phyloP scores from a whole-genome alignment of 2,329 filamentous ascomycete species.

The Neurospora sp. region DNA sequence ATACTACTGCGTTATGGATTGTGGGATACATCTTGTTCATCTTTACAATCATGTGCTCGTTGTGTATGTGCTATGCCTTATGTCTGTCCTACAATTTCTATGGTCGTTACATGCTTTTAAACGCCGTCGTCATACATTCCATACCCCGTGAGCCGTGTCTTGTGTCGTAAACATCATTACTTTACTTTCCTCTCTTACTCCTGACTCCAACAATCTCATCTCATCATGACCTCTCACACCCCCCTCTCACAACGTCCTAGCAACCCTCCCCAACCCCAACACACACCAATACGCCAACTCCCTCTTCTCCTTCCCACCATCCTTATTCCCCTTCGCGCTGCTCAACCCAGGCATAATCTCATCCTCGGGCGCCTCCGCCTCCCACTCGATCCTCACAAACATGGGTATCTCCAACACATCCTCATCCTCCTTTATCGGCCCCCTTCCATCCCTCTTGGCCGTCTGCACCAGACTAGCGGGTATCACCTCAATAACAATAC shows the following conservation, averaged over 20 bases:
- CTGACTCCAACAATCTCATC: neutral
- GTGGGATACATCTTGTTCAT: neutral
- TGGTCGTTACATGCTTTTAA: neutral
- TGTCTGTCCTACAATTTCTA: neutral
- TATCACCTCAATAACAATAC: conserved; percentile 83
- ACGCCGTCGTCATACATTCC: neutral
- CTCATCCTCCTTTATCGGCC: conserved; percentile 48
- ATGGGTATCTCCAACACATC: conserved; percentile 80
- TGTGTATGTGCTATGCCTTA: neutral
- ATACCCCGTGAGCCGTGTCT: neutral
- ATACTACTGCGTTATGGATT: neutral
- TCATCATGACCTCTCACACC: neutral
- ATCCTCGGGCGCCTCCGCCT: conserved; percentile 53
- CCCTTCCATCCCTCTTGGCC: conserved; percentile 5
- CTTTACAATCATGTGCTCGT: neutral
- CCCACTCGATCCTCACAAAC: conserved; percentile 89
- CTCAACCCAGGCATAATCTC: conserved; percentile 34
- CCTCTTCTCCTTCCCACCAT: conserved; percentile 57
- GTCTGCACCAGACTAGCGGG: conserved; percentile 46
- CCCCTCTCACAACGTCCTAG: neutral
- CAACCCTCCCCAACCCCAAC: conserved; percentile 73
- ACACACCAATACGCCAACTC: conserved; percentile 96
- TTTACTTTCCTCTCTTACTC: neutral
- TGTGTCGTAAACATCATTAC: neutral
- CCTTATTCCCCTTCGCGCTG: conserved; percentile 34